Base-by-base conservation (phyloP, 2,329 filamentous ascomycete species). In the Talaromyces sp. region DNA sequence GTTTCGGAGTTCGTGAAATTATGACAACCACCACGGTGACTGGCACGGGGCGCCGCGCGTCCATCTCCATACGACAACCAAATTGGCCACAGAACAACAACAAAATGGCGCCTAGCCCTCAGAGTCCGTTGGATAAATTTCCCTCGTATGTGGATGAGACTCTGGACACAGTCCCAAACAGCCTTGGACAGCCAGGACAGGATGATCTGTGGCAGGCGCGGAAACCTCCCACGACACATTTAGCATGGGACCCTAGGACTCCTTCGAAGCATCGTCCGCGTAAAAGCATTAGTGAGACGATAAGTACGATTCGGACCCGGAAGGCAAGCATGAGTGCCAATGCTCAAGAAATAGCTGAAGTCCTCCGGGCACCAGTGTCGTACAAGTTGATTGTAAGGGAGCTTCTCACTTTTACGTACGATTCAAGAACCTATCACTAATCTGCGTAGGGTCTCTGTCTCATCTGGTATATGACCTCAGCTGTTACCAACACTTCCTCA, bases 401-500 rank as follows among this genome's bases (percentile, higher is more conserved):
- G 50, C 18, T 10, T 52, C 42, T 23, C 30, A 28, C 27, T 40
- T 14, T 47, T 12, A 56, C 34, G 3, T 56, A 23, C 31, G 28
- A 50, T 52, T 16, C 44, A 60, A 36, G 54, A 55, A 50, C 50
- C 61, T 60, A 67, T 66, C 67, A 56, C 68, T 63, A 68, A 67
- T 71, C 59, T n/a, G 61, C 42, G 68, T 76, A 97, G 94, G 78
- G 85, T 57, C 87, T 97, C 56, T 98, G 94, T 77, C 79, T 93
- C 62, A 79, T 94, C 72, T 98, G 95, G 95, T 99, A 98, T 81
- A 85, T 90, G 74, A 96, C 93, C 28, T 98, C 94, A 51, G 95
- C 96, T 65, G 81, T 98, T 68, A 97, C 95, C 65, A 99, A 98
- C 75, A 97, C 95, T 2, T 98, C 95, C 28, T 97, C 95, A 58